A percentile compares a stretch with the other conserved stretches of the same genome.
These are phyloP conservation scores for Leccinum disarticulatum DNA, from an alignment of 768 basidiomycete genomes.

Conservation along the genomic window DNA sequence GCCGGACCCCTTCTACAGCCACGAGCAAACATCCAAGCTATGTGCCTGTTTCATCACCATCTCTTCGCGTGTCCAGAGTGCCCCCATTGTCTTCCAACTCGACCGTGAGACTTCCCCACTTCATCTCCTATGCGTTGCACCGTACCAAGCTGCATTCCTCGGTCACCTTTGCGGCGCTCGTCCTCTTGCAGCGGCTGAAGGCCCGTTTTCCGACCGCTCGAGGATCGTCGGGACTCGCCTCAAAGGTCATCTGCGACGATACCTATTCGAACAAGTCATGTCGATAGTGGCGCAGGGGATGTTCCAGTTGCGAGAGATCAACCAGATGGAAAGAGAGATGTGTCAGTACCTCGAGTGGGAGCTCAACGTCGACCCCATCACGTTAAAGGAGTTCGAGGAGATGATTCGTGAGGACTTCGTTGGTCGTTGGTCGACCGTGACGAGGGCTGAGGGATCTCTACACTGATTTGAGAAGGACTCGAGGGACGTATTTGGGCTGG, in stretches of 20 bases:
- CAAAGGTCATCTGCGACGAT: slow-evolving; percentile 88
- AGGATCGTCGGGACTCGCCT: slow-evolving; percentile 67
- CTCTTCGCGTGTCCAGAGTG: slow-evolving; percentile 86
- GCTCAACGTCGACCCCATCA: slow-evolving; percentile 67
- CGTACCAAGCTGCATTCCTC: slow-evolving; percentile 60
- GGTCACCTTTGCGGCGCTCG: slow-evolving; percentile 40
- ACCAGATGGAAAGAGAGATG: slow-evolving; percentile 82
- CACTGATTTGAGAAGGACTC: too few relatives aligned
- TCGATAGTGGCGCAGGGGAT: slow-evolving; percentile 85
- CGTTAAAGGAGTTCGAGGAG: slow-evolving; percentile 58
- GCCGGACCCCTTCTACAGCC: too few relatives aligned
- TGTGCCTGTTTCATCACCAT: slow-evolving; percentile 37
- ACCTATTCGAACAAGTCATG: slow-evolving; percentile 94
- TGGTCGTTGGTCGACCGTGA: slow-evolving; percentile 19
- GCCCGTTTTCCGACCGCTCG: slow-evolving; percentile 73
- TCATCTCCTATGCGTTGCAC: slow-evolving; percentile 68
- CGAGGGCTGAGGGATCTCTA: too few relatives aligned
- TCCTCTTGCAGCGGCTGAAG: slow-evolving; percentile 66
- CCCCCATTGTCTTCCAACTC: slow-evolving; percentile 48
- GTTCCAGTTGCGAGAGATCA: slow-evolving; percentile 75
- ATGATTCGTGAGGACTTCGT: slow-evolving; percentile 63
- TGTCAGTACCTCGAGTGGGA: slow-evolving; percentile 93
- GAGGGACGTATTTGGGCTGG: too few relatives aligned
- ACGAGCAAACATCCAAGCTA: too few relatives aligned
- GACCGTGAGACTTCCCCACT: slow-evolving; percentile 45